Conservation (phyloP, 495 filamentous ascomycete genomes). For the Friedmanniomyces endolithicus region DNA sequence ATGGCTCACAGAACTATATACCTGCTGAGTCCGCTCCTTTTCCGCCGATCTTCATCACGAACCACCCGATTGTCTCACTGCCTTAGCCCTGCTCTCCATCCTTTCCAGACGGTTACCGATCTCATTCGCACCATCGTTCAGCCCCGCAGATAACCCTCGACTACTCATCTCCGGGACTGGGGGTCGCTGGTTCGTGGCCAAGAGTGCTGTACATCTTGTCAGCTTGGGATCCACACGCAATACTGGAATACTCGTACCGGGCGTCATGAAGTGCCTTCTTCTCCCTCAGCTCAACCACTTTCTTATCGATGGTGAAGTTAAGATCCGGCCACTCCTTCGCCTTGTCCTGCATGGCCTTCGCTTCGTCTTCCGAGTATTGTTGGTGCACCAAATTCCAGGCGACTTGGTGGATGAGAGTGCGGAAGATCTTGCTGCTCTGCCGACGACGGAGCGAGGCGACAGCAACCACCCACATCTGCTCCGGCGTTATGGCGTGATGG, state of each 20-base stretch:
- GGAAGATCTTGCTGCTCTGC: background rate
- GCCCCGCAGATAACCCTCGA: no score
- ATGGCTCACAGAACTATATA: no score
- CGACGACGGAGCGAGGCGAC: background rate
- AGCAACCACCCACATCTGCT: background rate
- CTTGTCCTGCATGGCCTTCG: background rate
- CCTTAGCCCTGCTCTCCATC: no score
- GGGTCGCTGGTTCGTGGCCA: no score
- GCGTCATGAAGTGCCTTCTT: background rate
- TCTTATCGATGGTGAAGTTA: background rate
- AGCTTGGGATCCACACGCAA: no score
- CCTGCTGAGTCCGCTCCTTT: no score
- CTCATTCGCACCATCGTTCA: no score
- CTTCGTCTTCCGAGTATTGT: background rate
- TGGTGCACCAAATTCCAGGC: constrained; percentile 1
- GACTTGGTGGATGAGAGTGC: constrained; percentile 5
- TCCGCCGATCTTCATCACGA: no score
- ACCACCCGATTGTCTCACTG: no score
- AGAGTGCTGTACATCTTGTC: no score
- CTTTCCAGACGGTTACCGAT: no score
- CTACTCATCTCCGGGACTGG: no score
- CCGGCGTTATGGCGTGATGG: background rate
- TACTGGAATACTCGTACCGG: background rate
- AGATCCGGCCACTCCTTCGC: background rate
- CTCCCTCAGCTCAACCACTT: background rate